Base-by-base conservation (phyloP, 257 asterid species). In the Nicotiana tabacum region DNA sequence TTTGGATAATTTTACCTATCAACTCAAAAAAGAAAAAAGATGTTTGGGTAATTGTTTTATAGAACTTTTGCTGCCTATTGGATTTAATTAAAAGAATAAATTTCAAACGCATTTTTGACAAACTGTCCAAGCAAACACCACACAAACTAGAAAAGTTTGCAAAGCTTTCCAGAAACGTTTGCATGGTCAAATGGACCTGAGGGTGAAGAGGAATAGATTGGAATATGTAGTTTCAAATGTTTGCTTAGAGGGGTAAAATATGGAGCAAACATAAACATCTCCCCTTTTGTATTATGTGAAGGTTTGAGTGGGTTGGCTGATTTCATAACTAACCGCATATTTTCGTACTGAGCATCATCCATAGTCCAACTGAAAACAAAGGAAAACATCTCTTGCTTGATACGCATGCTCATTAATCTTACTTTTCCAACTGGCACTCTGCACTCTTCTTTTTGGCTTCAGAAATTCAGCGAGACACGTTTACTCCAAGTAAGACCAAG, bases 291-390 rank as follows among this genome's bases (percentile, higher is more conserved):
- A 61, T 61, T 24, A 61, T 61, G 12, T 74, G 79, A 60, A 48
- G 21, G 61, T 60, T 74, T 74, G 62, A 48, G 79, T 24, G 15
- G 61, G 79, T 48, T 74, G 62, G 62, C 79, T 74, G 62, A 74
- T 3, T 74, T 74, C 62, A 46, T 48, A 48, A 17, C 62, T 48
- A 48, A 9, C 43, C 15, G 16, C 62, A 74, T 48, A 74, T 37
- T 68, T 68, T 69, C 43, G 32, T 69, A 18, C 77, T 21, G 78
- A 70, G 48, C 58, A 12, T 43, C 35, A 70, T 74, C 61, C 80
- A 48, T 74, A 18, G 16, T 74, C 74, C 39, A 74, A 33, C 11
- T 46, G 39, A 74, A 48, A 74, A 74, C 60, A 46, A 46, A 72
- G 39, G 60, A 72, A 46, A 69, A 69, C 58, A 70, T 74, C 80